phyloP scores from a whole-genome alignment of 1,284 basidiomycete genomes.

The Leccinum subfulvum region DNA sequence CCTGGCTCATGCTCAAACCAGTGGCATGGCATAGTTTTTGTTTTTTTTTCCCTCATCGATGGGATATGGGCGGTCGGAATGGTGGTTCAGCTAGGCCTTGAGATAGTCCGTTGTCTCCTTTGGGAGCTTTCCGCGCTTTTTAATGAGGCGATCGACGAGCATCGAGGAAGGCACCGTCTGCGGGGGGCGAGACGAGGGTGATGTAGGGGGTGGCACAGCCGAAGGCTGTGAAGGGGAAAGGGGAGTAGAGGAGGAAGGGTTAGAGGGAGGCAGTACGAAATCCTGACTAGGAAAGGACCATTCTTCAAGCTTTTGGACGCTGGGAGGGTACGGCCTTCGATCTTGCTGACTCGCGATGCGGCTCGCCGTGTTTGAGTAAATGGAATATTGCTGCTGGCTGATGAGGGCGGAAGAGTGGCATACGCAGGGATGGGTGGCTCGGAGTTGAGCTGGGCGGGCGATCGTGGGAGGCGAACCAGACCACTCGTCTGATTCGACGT shows the following conservation, averaged over 20 bases:
- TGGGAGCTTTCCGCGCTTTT: constrained; percentile 83
- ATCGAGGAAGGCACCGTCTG: constrained; percentile 50
- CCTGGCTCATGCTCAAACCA: constrained; percentile 83
- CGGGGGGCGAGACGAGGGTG: constrained; percentile 50
- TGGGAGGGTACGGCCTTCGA: constrained; percentile 40
- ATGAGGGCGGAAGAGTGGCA: constrained; percentile 47
- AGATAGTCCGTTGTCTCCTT: constrained; percentile 88
- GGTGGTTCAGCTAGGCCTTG: constrained; percentile 87
- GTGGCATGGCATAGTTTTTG: constrained; percentile 83
- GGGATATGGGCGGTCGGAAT: constrained; percentile 87
- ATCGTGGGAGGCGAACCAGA: constrained; percentile 44
- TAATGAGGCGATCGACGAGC: constrained; percentile 68
- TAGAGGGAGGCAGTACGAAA: constrained; percentile 31
- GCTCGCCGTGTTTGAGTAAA: constrained; percentile 57
- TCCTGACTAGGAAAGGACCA: constrained; percentile 42
- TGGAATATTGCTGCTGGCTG: constrained; percentile 45
- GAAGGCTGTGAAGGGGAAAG: constrained; percentile 29
- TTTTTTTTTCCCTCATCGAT: constrained; percentile 83
- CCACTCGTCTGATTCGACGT: constrained; percentile 32
- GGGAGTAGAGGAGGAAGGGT: constrained; percentile 21
- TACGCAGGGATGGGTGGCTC: constrained; percentile 44
- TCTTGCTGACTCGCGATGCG: constrained; percentile 70
- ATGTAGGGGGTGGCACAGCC: constrained; percentile 38
- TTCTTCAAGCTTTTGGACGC: constrained; percentile 35
- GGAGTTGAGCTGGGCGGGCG: constrained; percentile 59